phyloP scores from a whole-genome alignment of 108 stramenopile species.

The Cyclotella sp. region DNA sequence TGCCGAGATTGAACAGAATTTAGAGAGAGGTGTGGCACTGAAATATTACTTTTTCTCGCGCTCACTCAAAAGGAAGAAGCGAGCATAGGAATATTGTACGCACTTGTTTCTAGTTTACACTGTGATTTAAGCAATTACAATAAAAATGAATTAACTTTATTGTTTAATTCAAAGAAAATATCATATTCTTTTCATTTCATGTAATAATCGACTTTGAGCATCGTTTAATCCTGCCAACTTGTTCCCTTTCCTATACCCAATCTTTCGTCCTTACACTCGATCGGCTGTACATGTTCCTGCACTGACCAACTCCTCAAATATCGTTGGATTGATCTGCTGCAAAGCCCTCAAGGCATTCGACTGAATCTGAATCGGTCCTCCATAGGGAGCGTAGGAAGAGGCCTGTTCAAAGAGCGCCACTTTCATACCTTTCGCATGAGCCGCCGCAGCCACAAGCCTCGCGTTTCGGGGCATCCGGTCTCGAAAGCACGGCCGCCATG shows the following conservation, averaged over 20 bases:
- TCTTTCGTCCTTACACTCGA: conserved; percentile 88
- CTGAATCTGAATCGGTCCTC: conserved; percentile 98
- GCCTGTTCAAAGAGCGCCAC: conserved; percentile 94
- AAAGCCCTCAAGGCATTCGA: conserved; percentile 94
- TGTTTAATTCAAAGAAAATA: too few species aligned
- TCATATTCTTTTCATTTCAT: not conserved
- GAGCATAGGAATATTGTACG: too few species aligned
- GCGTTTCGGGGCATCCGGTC: conserved; percentile 70
- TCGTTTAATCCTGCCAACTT: conserved; percentile 81
- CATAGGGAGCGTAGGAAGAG: conserved; percentile 90
- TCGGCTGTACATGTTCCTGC: conserved; percentile 93
- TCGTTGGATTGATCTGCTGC: conserved; percentile 82
- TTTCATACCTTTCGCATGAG: conserved; percentile 91
- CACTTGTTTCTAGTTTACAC: too few species aligned
- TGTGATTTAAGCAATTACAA: too few species aligned
- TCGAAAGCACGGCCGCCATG: conserved; percentile 54
- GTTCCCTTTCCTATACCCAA: conserved; percentile 89
- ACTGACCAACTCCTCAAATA: conserved; percentile 77
- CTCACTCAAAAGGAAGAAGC: not conserved
- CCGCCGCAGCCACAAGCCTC: conserved; percentile 83
- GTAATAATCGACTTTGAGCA: too few species aligned
- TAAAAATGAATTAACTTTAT: too few species aligned
- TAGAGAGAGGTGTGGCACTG: conserved; percentile 86
- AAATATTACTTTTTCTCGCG: conserved; percentile 6
- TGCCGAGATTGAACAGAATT: too few species aligned